Evolutionary conservation across 306 rosid species (phyloP).

Genomic region (Malus domestica): DNA sequence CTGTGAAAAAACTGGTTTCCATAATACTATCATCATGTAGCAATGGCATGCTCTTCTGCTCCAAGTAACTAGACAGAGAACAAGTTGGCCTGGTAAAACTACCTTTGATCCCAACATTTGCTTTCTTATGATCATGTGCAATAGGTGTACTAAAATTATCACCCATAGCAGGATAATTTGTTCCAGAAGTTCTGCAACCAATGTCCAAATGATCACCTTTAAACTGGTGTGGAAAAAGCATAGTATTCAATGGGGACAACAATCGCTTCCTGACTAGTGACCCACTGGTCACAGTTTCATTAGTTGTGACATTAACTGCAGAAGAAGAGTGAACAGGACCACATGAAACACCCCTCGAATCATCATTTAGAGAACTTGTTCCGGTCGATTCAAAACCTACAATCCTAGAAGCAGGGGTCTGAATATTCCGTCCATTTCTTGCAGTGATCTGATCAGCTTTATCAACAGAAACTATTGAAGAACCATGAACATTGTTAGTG

Average conservation of each 20-base stretch:
- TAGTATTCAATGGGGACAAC: conserved; percentile 70
- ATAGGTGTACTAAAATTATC: conserved; percentile 24
- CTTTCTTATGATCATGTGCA: conserved; percentile 77
- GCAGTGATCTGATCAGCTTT: conserved; percentile 27
- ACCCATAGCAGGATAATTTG: conserved; percentile 22
- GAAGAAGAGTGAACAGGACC: conserved; percentile 29
- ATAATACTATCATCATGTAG: conserved; percentile 8
- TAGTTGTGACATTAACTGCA: conserved; percentile 20
- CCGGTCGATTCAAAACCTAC: conserved; percentile 75
- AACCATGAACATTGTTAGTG: conserved; percentile 54
- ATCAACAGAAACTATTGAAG: conserved; percentile 50
- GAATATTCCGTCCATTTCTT: conserved; percentile 41
- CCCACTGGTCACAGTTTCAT: conserved; percentile 40
- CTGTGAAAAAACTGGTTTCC: conserved; percentile 31
- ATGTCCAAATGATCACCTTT: conserved; percentile 64
- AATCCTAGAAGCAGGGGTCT: conserved; percentile 73
- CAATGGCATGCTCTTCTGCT: conserved; percentile 25
- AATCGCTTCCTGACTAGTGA: conserved; percentile 77
- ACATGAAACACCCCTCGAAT: conserved; percentile 22
- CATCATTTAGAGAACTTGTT: conserved; percentile 41
- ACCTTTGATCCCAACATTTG: conserved; percentile 62
- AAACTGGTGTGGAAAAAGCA: conserved; percentile 66
- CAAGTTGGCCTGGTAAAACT: conserved; percentile 31
- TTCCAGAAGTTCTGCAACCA: conserved; percentile 35
- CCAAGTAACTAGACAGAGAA: conserved; percentile 48